Evolutionary conservation across 169 alveolate genomes (phyloP).

Genomic region (Ichthyophthirius multifiliis): DNA sequence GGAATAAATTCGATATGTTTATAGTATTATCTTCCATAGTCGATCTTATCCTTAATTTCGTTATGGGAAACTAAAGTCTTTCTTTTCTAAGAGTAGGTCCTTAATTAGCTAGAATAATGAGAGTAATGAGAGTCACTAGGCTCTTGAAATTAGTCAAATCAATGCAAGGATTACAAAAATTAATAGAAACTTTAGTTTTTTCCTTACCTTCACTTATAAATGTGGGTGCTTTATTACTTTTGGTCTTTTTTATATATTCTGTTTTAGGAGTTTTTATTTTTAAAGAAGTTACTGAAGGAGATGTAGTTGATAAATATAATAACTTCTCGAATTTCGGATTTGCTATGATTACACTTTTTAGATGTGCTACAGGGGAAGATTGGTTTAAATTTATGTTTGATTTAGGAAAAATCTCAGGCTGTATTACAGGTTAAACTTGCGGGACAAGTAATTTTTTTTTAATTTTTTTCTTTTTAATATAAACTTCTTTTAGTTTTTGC

Average conservation of each 20-base stretch:
- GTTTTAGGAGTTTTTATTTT: slow-evolving; percentile 78
- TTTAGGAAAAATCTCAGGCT: neutral
- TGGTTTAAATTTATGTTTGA: slow-evolving; percentile 54
- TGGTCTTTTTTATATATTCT: slow-evolving; percentile 76
- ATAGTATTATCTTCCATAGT: slow-evolving; percentile 62
- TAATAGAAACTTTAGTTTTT: slow-evolving; percentile 40
- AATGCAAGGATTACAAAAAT: slow-evolving; percentile 70
- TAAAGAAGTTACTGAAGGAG: slow-evolving; percentile 47
- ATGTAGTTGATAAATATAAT: slow-evolving; percentile 44
- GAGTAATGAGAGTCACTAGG: slow-evolving; percentile 80
- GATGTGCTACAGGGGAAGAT: slow-evolving; percentile 70
- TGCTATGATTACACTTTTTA: slow-evolving; percentile 51
- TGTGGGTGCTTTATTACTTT: slow-evolving; percentile 64
- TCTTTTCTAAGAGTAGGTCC: slow-evolving; percentile 75
- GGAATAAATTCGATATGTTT: slow-evolving; percentile 81
- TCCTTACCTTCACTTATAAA: slow-evolving; percentile 67
- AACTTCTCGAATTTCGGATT: slow-evolving; percentile 65
- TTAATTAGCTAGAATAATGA: slow-evolving; percentile 61
- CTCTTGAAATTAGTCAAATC: slow-evolving; percentile 68
- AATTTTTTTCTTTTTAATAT: no score
- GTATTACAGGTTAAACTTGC: neutral
- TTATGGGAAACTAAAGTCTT: slow-evolving; percentile 42
- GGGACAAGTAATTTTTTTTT: neutral
- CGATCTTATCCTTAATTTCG: slow-evolving; percentile 57
- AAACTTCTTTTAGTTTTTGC: neutral